Conservation (phyloP, 169 alveolate species). For the Cryptosporidium xiaoi region DNA sequence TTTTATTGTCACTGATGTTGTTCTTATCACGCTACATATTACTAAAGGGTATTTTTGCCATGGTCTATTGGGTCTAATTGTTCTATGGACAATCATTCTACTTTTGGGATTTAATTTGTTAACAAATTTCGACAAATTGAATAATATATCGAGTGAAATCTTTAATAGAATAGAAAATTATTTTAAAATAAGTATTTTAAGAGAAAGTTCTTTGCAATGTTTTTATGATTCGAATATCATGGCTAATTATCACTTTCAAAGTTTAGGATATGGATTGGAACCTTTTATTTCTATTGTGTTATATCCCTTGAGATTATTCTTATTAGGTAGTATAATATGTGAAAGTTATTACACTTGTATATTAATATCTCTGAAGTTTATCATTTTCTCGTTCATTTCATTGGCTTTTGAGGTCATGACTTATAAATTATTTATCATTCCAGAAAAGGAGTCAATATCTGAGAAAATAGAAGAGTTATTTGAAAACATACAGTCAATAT, state of each 20-base stretch:
- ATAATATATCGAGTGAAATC: too few relatives aligned
- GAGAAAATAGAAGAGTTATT: not conserved
- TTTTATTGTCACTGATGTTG: too few relatives aligned
- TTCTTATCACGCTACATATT: too few relatives aligned
- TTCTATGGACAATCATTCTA: too few relatives aligned
- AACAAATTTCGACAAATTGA: too few relatives aligned
- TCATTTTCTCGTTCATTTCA: not conserved
- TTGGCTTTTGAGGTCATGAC: conserved; percentile 4
- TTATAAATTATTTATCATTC: conserved; percentile 16
- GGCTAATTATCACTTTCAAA: too few relatives aligned
- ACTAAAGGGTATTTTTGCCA: too few relatives aligned
- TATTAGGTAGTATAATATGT: conserved; percentile 27
- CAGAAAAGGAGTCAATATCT: conserved; percentile 18
- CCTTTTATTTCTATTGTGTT: conserved; percentile 10
- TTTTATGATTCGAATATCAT: too few relatives aligned
- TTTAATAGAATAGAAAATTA: not conserved
- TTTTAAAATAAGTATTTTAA: conserved; percentile 1
- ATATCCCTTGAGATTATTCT: conserved; percentile 44
- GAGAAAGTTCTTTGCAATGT: too few relatives aligned
- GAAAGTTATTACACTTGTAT: not conserved
- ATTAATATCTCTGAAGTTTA: not conserved
- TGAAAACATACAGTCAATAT: conserved; percentile 14
- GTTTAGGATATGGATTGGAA: conserved; percentile 7
- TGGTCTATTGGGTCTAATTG: too few relatives aligned
- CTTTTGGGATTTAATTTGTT: not conserved